These are phyloP conservation scores for Gossypium anomalum DNA, from an alignment of 345 rosid genomes.

Conservation along the genomic window DNA sequence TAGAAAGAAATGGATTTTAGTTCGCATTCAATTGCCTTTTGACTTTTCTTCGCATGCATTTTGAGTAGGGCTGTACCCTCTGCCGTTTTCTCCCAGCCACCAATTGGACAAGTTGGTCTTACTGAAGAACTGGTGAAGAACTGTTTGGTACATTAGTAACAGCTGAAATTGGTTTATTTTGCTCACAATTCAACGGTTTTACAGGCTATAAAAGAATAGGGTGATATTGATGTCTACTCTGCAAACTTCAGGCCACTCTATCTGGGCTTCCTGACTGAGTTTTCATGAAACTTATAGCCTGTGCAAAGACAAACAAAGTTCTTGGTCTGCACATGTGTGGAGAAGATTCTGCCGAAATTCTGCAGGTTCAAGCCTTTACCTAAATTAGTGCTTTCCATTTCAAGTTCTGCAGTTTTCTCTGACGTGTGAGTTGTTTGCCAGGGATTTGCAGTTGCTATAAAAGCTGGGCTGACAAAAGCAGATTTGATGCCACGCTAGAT, in stretches of 20 bases:
- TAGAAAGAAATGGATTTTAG: not conserved
- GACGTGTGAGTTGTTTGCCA: conserved; percentile 14
- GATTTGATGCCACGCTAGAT: conserved; percentile 89
- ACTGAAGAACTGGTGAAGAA: conserved; percentile 75
- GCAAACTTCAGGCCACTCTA: conserved; percentile 82
- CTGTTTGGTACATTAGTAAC: conserved; percentile 3
- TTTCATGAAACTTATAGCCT: conserved; percentile 83
- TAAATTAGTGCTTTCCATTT: not conserved
- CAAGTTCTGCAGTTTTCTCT: conserved; percentile 6
- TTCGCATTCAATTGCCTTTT: not conserved
- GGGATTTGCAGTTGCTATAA: conserved; percentile 92
- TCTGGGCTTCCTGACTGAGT: conserved; percentile 88
- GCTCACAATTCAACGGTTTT: conserved; percentile 19
- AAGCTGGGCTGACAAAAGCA: conserved; percentile 85
- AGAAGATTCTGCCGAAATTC: conserved; percentile 83
- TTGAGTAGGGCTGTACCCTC: conserved; percentile 74
- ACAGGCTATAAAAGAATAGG: conserved; percentile 74
- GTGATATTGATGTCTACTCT: conserved; percentile 79
- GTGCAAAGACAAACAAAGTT: conserved; percentile 67
- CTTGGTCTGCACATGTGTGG: conserved; percentile 89
- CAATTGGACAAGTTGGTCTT: conserved; percentile 89
- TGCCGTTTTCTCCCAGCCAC: conserved; percentile 95
- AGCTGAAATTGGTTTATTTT: conserved; percentile 14
- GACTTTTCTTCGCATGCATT: conserved; percentile 9
- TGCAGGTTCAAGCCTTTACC: conserved; percentile 45